Conservation (phyloP, 2,329 filamentous ascomycete species). For the Trichoderma harzianum region DNA sequence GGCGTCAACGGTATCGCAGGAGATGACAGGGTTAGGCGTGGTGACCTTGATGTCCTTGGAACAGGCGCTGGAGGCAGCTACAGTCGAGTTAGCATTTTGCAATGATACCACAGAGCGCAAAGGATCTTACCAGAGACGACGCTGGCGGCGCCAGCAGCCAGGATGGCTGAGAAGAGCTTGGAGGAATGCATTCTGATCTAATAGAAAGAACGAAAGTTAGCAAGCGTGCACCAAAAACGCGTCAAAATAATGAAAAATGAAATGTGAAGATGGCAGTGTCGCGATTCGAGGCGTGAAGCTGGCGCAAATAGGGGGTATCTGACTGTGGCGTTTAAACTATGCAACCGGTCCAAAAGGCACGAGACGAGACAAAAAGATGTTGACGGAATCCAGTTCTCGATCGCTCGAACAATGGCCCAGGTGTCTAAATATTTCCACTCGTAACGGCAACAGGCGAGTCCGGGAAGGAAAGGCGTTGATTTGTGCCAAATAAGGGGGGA, state of each 20-base stretch:
- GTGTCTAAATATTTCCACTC: neutral
- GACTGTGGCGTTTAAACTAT: slow-evolving; percentile 24
- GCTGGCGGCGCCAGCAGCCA: slow-evolving; percentile 40
- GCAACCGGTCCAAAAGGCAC: slow-evolving; percentile 25
- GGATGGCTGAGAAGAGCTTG: slow-evolving; percentile 43
- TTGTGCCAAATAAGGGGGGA: neutral
- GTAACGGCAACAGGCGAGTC: neutral
- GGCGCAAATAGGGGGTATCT: slow-evolving; percentile 7
- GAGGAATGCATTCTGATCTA: slow-evolving; percentile 47
- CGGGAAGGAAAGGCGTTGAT: neutral
- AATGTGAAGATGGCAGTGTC: neutral
- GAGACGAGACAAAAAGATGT: slow-evolving; percentile 24
- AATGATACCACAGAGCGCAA: neutral
- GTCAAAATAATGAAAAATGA: neutral
- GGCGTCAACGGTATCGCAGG: slow-evolving; percentile 68
- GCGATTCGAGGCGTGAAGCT: neutral
- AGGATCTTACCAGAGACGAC: slow-evolving; percentile 42
- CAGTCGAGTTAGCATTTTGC: neutral
- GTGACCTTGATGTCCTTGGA: slow-evolving; percentile 59
- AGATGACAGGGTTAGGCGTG: slow-evolving; percentile 58
- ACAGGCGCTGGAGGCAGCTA: slow-evolving; percentile 27
- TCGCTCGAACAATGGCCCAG: neutral
- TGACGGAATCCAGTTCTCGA: slow-evolving; percentile 19
- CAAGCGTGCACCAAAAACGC: neutral
- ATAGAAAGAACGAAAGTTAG: neutral